Evolutionary conservation across 1,284 basidiomycete genomes (phyloP), one percentile per base, ranked within the genome.

Genomic region (Thelephora terrestris): DNA sequence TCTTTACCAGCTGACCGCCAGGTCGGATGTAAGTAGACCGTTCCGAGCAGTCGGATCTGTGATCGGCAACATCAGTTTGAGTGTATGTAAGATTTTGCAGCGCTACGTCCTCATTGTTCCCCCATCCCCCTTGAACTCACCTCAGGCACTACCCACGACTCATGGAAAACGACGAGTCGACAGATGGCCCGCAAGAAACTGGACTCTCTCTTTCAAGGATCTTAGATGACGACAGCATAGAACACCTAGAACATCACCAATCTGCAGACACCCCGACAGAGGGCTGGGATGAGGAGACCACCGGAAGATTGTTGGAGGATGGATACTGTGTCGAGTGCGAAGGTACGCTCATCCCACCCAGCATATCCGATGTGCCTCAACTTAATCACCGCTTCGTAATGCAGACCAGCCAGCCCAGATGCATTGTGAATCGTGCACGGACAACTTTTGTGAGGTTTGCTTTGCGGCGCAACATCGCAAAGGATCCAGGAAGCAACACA

Each of bases 321-420:
- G 86, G 85, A 0, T 85, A 71, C 58, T 90, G 86, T 55, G 64
- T 88, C 47, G 86, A 90, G 61, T 90, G 86, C 60, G 86, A 89
- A 77, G 86, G 86, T 87, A 50, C 54, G 72, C 61, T 20, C 21
- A 18, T 29, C 18, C 14, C 21, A 17, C 7, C 20, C 29, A 16
- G 17, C 14, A 21, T 47, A 20, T 35, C 20, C 43, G 36, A 36
- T 38, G 24, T 35, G 23, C 38, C 27, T 16, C 23, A 38, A 27
- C 40, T n/a, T 46, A 39, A 38, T 32, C 4, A 34, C 14, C 18
- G 5, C 23, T 25, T 25, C 17, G 32, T 48, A 37, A 44, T 40
- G 38, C 57, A 90, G 86, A 90, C 68, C 87, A 90, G 64, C 85
- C 87, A 48, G 82, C 85, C 7, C 76, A 86, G 58, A 58, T 89